A percentile compares a stretch with the other conserved stretches of the same genome.
Evolutionary conservation across 345 rosid genomes (phyloP).

Genomic region (Streptanthus diversifolius): DNA sequence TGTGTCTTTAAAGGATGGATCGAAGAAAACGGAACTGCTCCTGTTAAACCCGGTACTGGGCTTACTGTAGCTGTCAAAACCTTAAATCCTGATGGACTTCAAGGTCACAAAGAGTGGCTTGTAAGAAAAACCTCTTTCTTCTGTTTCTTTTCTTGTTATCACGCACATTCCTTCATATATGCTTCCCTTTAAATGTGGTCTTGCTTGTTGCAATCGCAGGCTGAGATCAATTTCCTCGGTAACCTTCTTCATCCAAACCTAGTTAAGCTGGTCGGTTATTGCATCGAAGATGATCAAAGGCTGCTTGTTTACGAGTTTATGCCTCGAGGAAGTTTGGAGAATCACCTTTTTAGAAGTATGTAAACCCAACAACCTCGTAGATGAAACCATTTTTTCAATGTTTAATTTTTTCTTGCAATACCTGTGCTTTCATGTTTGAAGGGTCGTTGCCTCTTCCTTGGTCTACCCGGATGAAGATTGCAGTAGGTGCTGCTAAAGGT

Average conservation of each 20-base stretch:
- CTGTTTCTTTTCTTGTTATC: not conserved
- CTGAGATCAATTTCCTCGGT: slow-evolving; percentile 70
- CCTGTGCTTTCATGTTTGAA: slow-evolving; percentile 15
- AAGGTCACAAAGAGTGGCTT: slow-evolving; percentile 99
- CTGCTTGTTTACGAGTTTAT: slow-evolving; percentile 62
- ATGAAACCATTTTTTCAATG: not conserved
- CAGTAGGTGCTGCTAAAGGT: slow-evolving; percentile 83
- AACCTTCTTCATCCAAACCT: slow-evolving; percentile 57
- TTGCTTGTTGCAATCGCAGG: slow-evolving; percentile 45
- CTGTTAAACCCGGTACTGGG: slow-evolving; percentile 96
- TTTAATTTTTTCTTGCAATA: not conserved
- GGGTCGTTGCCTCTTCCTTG: slow-evolving; percentile 89
- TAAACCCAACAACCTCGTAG: not conserved
- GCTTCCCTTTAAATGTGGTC: not conserved
- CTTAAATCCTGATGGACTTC: slow-evolving; percentile 96
- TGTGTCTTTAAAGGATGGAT: slow-evolving; percentile 97
- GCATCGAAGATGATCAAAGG: slow-evolving; percentile 64
- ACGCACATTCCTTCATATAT: not conserved
- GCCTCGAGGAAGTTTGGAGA: slow-evolving; percentile 71
- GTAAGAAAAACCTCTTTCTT: slow-evolving; percentile 36
- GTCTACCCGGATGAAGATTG: slow-evolving; percentile 80
- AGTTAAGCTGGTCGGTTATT: slow-evolving; percentile 55
- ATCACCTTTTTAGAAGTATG: slow-evolving; percentile 63
- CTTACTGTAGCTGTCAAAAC: slow-evolving; percentile 97
- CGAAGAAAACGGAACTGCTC: slow-evolving; percentile 97